These are phyloP conservation scores for Apophysomyces ossiformis DNA, from an alignment of 371 early-diverging fungal species.

Conservation along the genomic window DNA sequence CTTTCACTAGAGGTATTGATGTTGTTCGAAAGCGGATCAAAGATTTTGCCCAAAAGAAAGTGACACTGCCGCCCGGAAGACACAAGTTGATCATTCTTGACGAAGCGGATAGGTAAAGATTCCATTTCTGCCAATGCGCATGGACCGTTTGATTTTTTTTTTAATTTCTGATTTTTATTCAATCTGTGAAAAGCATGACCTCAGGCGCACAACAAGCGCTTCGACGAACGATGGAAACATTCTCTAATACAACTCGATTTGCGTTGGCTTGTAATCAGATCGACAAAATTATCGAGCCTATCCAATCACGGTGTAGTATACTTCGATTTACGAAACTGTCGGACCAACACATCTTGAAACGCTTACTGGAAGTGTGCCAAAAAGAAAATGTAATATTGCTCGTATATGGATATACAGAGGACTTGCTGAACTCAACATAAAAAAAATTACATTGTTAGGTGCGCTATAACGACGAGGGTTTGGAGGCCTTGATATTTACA, in stretches of 20 bases:
- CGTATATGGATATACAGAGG: not conserved
- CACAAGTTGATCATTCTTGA: constrained; percentile 98
- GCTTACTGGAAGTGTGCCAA: constrained; percentile 85
- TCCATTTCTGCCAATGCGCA: not conserved
- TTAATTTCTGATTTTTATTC: constrained; percentile 2
- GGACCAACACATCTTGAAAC: constrained; percentile 75
- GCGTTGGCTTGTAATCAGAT: constrained; percentile 98
- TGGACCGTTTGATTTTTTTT: constrained; percentile 9
- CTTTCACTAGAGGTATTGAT: constrained; percentile 87
- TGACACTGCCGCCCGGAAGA: constrained; percentile 86
- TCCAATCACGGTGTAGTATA: constrained; percentile 98
- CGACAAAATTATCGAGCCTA: constrained; percentile 98
- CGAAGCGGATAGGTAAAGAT: constrained; percentile 88
- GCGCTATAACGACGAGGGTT: constrained; percentile 81
- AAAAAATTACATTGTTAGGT: constrained; percentile 51
- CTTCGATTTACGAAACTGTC: constrained; percentile 85
- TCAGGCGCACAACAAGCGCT: constrained; percentile 96
- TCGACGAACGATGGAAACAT: constrained; percentile 97
- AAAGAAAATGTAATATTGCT: constrained; percentile 71
- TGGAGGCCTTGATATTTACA: constrained; percentile 94
- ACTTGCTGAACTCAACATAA: not conserved
- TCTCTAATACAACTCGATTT: constrained; percentile 94
- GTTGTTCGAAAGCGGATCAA: constrained; percentile 98
- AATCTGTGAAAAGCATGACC: constrained; percentile 71
- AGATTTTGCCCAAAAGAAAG: constrained; percentile 97